Conservation (phyloP, 352 stramenopile species). For the Phytophthora kernoviae region DNA sequence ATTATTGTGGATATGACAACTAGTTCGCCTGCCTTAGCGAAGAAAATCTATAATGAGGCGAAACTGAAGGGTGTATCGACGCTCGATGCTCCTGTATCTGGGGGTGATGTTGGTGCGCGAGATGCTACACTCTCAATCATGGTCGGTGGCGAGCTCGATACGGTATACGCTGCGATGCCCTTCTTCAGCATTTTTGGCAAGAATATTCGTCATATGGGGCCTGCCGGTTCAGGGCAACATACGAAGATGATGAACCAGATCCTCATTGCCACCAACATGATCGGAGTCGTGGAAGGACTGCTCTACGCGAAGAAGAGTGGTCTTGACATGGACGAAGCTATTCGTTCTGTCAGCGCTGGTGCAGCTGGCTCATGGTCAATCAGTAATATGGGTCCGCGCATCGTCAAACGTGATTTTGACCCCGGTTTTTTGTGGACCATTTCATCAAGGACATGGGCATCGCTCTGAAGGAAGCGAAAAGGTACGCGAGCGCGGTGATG, state of each 20-base stretch:
- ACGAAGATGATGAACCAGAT: conserved; percentile 95
- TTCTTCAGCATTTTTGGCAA: conserved; percentile 91
- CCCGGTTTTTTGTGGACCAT: conserved; percentile 93
- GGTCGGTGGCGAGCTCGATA: conserved; percentile 87
- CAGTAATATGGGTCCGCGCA: conserved; percentile 89
- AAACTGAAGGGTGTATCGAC: conserved; percentile 74
- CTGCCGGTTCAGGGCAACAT: conserved; percentile 80
- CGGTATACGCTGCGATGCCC: conserved; percentile 81
- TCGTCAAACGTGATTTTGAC: conserved; percentile 89
- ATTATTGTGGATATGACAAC: conserved; percentile 93
- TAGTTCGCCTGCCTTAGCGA: conserved; percentile 85
- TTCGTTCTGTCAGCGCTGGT: conserved; percentile 82
- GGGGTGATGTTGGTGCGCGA: conserved; percentile 88
- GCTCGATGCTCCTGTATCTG: conserved; percentile 87
- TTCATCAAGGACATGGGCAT: conserved; percentile 93
- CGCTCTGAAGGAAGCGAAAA: conserved; percentile 83
- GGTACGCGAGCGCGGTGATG: conserved; percentile 30
- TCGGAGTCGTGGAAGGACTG: conserved; percentile 88
- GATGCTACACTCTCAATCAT: conserved; percentile 90
- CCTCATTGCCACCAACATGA: conserved; percentile 89
- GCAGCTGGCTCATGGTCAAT: conserved; percentile 91
- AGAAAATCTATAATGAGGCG: conserved; percentile 83
- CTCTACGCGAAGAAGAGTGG: conserved; percentile 89
- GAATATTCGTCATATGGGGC: conserved; percentile 90
- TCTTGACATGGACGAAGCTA: conserved; percentile 88